Base-by-base conservation (phyloP, 257 asterid genomes). In the Scutellaria galericulata region DNA sequence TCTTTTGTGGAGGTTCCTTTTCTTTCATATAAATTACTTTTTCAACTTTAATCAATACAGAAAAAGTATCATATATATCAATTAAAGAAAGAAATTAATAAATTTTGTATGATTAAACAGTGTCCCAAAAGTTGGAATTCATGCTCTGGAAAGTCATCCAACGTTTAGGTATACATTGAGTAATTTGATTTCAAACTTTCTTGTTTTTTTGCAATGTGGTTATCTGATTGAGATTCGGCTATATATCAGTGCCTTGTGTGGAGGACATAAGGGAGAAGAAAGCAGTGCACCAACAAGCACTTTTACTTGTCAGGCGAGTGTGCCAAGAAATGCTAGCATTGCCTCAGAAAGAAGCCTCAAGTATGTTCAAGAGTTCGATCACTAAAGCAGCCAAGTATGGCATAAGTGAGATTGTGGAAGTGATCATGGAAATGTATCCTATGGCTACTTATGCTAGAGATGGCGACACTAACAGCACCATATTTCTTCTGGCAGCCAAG, bases 241-340 rank as follows among this genome's bases (percentile, higher is more conserved):
- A 50, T 10, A 13, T 12, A 1, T n/a, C 70, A 64, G 70, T 64
- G 70, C 57, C 70, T 47, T 15, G n/a, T 3, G 71, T n/a, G 35
- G 50, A 31, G 35, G 60, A 47, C 6, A 1, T 66, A 24, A 66
- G 47, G 41, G 24, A 68, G 15, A 52, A 68, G 63, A 68, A 68
- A 68, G 22, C 11, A 52, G 39, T 1, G 13, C 63, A 7, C 9
- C 11, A 37, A 37, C 53, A 41, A 53, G 53, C 73, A 68, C 22
- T 53, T 2, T 2, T 39, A 7, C 64, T 68, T 6, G 64, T 3
- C 1, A 12, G 12, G 1, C 41, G 12, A 13, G 1, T 68, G 53
- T 68, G 64, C 53, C 8, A 11, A 5, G 13, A 37, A 18, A 41
- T 78, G 15, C 14, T 15, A 31, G 15, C 7, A 9, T 41, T 58